These are phyloP conservation scores for Boletus reticulatus DNA, from an alignment of 768 basidiomycete species.

Conservation along the genomic window DNA sequence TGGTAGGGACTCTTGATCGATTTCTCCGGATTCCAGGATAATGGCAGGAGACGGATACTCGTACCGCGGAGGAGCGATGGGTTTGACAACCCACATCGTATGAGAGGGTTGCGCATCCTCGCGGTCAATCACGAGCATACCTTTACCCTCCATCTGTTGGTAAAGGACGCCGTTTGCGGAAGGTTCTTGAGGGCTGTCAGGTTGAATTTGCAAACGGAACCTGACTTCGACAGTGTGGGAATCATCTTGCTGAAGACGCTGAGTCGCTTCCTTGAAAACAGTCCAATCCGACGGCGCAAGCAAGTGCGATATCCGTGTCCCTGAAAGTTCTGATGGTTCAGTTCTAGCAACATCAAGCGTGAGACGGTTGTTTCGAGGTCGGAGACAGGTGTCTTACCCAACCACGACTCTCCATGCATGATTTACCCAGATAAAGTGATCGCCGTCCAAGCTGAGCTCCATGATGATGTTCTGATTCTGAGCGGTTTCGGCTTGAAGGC, in stretches of 20 bases:
- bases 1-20: slow-evolving; percentile 36
- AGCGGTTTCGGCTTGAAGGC: slow-evolving; percentile 89
- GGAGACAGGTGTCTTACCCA: slow-evolving; percentile 53
- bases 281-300: slow-evolving; percentile 77
- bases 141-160: slow-evolving; percentile 94
- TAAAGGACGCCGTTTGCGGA: slow-evolving; percentile 51
- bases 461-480: slow-evolving; percentile 96
- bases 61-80: slow-evolving; percentile 67
- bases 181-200: slow-evolving; percentile 54
- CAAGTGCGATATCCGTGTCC: slow-evolving; percentile 76
- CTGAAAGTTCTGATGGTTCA: slow-evolving; percentile 76
- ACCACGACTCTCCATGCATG: slow-evolving; percentile 93
- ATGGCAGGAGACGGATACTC: slow-evolving; percentile 66
- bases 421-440: slow-evolving; percentile 94
- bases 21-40: slow-evolving; percentile 47
- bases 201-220: slow-evolving; percentile 81
- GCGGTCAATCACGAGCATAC: slow-evolving; percentile 97
- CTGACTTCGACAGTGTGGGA: slow-evolving; percentile 91
- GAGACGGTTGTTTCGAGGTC: background rate
- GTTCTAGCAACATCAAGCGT: slow-evolving; percentile 47
- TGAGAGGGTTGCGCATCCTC: slow-evolving; percentile 86
- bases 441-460: slow-evolving; percentile 91
- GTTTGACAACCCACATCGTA: slow-evolving; percentile 98
- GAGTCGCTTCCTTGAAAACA: slow-evolving; percentile 85
- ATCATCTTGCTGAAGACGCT: slow-evolving; percentile 83